Conservation (phyloP, 306 rosid species). For the Corylus heterophylla region DNA sequence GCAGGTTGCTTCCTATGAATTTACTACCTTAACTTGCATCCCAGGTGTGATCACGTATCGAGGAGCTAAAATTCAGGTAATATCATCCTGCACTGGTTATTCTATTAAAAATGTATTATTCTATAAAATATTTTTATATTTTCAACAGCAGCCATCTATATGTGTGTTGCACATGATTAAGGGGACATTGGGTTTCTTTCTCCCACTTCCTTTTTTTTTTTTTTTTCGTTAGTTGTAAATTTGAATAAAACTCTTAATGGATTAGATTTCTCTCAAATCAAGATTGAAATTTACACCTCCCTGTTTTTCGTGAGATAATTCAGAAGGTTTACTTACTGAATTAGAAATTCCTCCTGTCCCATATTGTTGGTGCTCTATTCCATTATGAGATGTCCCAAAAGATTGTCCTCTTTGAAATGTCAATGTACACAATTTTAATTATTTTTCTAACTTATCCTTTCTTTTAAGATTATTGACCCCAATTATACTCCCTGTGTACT, state of each 20-base stretch:
- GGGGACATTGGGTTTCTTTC: background rate
- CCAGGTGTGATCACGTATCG: constrained; percentile 91
- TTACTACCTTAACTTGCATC: constrained; percentile 95
- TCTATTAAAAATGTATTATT: background rate
- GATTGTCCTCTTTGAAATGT: background rate
- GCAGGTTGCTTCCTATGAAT: constrained; percentile 99
- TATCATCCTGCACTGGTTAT: background rate
- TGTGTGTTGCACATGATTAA: background rate
- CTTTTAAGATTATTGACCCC: too few species aligned
- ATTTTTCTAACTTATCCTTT: too few species aligned
- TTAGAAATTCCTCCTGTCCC: background rate
- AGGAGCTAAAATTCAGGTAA: constrained; percentile 97
- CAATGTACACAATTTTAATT: background rate
- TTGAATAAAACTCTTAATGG: background rate
- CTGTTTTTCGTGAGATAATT: background rate
- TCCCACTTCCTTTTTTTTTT: background rate
- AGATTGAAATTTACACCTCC: background rate
- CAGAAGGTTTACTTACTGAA: background rate
- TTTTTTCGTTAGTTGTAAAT: background rate
- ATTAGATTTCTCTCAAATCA: background rate
- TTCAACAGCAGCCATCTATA: background rate
- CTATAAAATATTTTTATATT: background rate
- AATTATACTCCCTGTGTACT: too few species aligned
- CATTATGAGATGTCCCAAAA: background rate
- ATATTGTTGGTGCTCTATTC: background rate